Evolutionary conservation across 2,329 filamentous ascomycete species (phyloP), one percentile per base, ranked within the genome.

Genomic region (Tolypocladium tropicale): DNA sequence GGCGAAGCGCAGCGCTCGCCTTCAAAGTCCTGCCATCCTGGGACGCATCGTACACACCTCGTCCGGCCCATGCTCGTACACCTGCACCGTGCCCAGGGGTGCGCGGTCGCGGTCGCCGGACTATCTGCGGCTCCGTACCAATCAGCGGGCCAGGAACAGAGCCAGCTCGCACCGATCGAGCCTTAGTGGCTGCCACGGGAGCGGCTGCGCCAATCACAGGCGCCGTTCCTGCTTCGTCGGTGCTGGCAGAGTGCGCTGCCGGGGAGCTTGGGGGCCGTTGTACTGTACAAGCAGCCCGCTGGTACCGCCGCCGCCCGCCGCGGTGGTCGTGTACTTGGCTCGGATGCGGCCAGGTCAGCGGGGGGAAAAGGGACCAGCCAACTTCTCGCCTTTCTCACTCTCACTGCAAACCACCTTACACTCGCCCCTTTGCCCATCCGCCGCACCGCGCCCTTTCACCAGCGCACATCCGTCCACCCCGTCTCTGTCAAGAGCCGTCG

Each of bases 101-200:
- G 36, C 34, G 37, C 52, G 43, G 57, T 55, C 50, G 56, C 65
- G 62, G 65, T 53, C 53, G 53, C 46, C 68, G 67, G 67, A 70
- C 63, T 63, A 67, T 69, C 64, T 41, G 12, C 32, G 25, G 11
- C 43, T 57, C 68, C 68, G 68, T 53, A 0, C 68, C 63, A 70
- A 70, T 68, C 25, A 60, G 9, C 33, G 3, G 12, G 9, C 14
- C 49, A 11, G 11, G 53, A 63, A 59, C 55, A 36, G 50, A 54
- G 52, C 56, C 57, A 58, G 56, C 53, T 57, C 58, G 53, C 56
- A 62, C 65, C 55, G 58, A 67, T 67, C 57, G n/a, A 61, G 67
- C 59, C 46, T 64, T 67, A 68, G 65, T 61, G 60, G 60, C 57
- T 62, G 59, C 56, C 53, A 25, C 28, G 18, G 23, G 16, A 36